phyloP scores from a whole-genome alignment of 305 asterid genomes.

The Fraxinus angustifolia region DNA sequence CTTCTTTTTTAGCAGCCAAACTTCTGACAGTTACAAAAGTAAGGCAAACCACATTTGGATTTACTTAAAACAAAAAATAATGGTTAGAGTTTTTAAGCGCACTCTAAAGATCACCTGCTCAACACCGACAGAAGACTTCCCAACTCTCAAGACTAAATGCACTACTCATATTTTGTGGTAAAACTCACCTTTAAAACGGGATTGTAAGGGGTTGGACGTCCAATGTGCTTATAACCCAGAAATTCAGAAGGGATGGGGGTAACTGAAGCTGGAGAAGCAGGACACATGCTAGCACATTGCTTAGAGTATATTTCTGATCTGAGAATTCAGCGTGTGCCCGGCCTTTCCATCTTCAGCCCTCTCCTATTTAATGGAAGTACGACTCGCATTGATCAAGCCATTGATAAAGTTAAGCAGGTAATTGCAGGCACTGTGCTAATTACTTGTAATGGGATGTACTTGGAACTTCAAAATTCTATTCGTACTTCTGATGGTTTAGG shows the following conservation, averaged over 20 bases:
- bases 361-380: not conserved
- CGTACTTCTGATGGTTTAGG: not conserved
- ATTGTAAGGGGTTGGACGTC: not conserved
- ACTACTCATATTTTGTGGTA: not conserved
- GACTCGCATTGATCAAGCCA: not conserved
- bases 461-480: not conserved
- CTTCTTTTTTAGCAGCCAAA: not conserved
- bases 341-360: constrained; percentile 21
- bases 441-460: not conserved
- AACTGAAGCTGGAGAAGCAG: constrained; percentile 26
- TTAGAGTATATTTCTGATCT: not conserved
- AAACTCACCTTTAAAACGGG: not conserved
- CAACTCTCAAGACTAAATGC: constrained; percentile 2
- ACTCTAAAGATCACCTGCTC: constrained; percentile 19
- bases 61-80: not conserved
- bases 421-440: not conserved
- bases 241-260: not conserved
- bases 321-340: constrained; percentile 24
- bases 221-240: not conserved
- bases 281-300: constrained; percentile 23
- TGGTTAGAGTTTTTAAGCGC: not conserved
- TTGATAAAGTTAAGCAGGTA: not conserved
- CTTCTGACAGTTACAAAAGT: not conserved
- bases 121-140: constrained; percentile 3
- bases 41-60: not conserved